Conservation (phyloP, 768 basidiomycete genomes). For the Imleria badia region DNA sequence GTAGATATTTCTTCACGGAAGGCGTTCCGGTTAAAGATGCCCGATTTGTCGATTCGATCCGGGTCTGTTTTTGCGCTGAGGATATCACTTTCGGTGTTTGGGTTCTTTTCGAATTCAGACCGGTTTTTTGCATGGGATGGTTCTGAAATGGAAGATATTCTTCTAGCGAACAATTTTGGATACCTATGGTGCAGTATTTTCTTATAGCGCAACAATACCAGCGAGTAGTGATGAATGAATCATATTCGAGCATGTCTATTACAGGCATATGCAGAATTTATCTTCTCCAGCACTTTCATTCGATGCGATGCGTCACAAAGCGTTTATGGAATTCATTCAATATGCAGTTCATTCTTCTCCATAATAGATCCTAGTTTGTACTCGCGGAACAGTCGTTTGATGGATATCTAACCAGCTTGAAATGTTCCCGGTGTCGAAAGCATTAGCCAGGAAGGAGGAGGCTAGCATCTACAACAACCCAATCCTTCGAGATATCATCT, state of each 20-base stretch:
- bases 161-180: background rate
- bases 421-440: no score
- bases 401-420: background rate
- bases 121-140: background rate
- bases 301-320: no score
- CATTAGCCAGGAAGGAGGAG: constrained; percentile 89
- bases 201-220: no score
- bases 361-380: background rate
- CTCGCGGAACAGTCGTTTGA: background rate
- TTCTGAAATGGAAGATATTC: background rate
- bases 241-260: no score
- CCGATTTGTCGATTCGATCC: background rate
- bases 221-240: no score
- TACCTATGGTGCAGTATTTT: background rate
- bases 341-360: background rate
- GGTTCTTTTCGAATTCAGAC: background rate
- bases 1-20: background rate
- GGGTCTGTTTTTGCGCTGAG: background rate
- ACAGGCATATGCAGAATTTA: no score
- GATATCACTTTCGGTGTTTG: background rate
- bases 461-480: constrained; percentile 78
- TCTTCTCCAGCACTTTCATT: no score
- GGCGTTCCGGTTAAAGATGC: background rate
- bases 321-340: no score
- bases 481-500: constrained; percentile 53